phyloP scores from a whole-genome alignment of 2,329 filamentous ascomycete genomes.

The Xylaria sp. region DNA sequence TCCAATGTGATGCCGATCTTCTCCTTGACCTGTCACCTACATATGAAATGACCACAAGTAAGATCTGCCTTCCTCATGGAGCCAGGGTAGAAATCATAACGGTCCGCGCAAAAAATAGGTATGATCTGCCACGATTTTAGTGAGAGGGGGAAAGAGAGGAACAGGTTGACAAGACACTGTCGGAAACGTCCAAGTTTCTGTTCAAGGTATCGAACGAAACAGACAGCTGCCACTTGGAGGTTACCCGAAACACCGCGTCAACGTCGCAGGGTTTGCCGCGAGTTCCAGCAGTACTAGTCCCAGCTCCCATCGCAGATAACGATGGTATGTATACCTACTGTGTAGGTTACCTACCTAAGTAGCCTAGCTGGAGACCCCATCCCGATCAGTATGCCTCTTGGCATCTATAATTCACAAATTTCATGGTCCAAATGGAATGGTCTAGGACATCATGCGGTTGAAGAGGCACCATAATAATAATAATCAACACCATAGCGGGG shows the following conservation, averaged over 20 bases:
- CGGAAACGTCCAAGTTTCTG: background rate
- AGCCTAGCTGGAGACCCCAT: background rate
- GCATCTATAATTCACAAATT: background rate
- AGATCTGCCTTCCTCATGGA: constrained; percentile 26
- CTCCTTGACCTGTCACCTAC: constrained; percentile 18
- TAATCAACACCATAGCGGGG: constrained; percentile 2
- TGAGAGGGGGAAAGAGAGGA: background rate
- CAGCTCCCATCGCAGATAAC: constrained; percentile 2
- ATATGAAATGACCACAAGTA: constrained; percentile 6
- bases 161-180: constrained; percentile 3
- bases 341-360: background rate
- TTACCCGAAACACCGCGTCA: constrained; percentile 23
- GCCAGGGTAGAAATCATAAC: constrained; percentile 21
- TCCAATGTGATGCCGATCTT: constrained; percentile 29
- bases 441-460: constrained; percentile 5
- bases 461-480: constrained; percentile 4
- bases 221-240: constrained; percentile 8
- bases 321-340: background rate
- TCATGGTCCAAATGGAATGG: constrained; percentile 9
- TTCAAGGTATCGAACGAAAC: constrained; percentile 6
- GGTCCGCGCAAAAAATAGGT: constrained; percentile 1
- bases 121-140: background rate
- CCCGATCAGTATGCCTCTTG: background rate
- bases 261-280: constrained; percentile 10
- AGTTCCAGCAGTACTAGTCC: background rate